Percentiles rank a stretch among this genome's conserved stretches.
Conservation (phyloP, 2,329 filamentous ascomycete genomes). For the Aspergillus sp. region DNA sequence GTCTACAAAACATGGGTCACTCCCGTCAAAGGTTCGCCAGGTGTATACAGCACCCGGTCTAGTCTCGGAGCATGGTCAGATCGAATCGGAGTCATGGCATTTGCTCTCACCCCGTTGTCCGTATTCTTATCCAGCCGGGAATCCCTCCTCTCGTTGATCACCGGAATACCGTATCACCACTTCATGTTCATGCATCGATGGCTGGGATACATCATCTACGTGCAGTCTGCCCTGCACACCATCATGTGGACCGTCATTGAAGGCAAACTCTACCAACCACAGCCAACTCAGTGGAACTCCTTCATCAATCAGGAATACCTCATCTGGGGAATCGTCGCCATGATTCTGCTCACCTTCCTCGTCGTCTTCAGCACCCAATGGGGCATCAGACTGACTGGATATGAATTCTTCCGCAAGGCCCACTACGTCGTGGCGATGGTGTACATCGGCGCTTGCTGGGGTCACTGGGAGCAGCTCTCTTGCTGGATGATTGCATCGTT, state of each 20-base stretch:
- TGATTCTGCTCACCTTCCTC: constrained; percentile 59
- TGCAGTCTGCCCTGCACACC: constrained; percentile 65
- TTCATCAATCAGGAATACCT: constrained; percentile 65
- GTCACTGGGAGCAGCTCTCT: constrained; percentile 64
- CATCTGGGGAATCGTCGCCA: constrained; percentile 67
- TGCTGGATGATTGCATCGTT: constrained; percentile 67
- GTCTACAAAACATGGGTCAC: constrained; percentile 66
- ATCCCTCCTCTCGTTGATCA: constrained; percentile 64
- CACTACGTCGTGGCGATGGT: constrained; percentile 70
- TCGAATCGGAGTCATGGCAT: constrained; percentile 66
- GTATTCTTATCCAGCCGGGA: constrained; percentile 65
- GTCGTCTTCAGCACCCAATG: constrained; percentile 55
- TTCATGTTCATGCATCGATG: constrained; percentile 77
- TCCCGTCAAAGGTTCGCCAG: constrained; percentile 54
- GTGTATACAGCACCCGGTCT: constrained; percentile 59
- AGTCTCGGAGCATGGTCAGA: constrained; percentile 65
- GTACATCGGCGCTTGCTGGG: constrained; percentile 72
- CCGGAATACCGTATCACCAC: constrained; percentile 69
- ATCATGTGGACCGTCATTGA: constrained; percentile 67
- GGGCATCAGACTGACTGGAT: constrained; percentile 63
- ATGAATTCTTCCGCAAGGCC: constrained; percentile 71
- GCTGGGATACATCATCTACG: constrained; percentile 68
- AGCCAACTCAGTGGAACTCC: constrained; percentile 53
- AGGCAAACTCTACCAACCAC: constrained; percentile 63
- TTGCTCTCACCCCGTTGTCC: constrained; percentile 67